phyloP scores from a whole-genome alignment of 495 filamentous ascomycete species.

The Aspergillus indologenus region DNA sequence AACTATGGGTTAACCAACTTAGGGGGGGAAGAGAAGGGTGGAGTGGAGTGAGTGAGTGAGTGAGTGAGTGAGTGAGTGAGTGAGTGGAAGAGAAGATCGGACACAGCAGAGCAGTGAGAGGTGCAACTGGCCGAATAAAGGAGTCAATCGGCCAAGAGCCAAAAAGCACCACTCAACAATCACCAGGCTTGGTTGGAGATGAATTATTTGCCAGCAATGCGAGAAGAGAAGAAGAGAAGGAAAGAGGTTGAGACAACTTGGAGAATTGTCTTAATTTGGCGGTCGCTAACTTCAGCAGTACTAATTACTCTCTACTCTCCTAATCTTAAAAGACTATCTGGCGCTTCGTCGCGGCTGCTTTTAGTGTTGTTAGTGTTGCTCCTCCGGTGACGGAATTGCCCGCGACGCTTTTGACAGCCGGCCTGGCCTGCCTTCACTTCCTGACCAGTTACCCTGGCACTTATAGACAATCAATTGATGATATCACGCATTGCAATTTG shows the following conservation, averaged over 20 bases:
- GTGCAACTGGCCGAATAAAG: background rate
- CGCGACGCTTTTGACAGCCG: background rate
- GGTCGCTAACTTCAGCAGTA: constrained; percentile 14
- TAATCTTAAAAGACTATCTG: constrained; percentile 9
- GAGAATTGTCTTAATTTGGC: constrained; percentile 1
- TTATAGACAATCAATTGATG: background rate
- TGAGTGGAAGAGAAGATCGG: background rate
- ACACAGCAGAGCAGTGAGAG: no score
- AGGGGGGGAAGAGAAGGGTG: constrained; percentile 1
- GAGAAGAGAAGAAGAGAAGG: background rate
- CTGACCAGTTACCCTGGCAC: no score
- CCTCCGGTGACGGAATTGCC: constrained; percentile 4
- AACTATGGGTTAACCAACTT: background rate
- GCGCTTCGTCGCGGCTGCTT: constrained; percentile 6
- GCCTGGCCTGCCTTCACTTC: background rate
- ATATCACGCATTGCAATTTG: no score
- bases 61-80: background rate
- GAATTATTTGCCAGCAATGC: no score
- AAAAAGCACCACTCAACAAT: background rate
- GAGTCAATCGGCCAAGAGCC: background rate
- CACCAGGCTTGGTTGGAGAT: no score
- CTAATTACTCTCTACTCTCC: no score
- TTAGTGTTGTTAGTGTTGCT: constrained; percentile 7
- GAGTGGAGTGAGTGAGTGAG: background rate
- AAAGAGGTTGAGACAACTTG: no score